Evolutionary conservation across 495 filamentous ascomycete species (phyloP).

Genomic region (Talaromyces stipitatus): DNA sequence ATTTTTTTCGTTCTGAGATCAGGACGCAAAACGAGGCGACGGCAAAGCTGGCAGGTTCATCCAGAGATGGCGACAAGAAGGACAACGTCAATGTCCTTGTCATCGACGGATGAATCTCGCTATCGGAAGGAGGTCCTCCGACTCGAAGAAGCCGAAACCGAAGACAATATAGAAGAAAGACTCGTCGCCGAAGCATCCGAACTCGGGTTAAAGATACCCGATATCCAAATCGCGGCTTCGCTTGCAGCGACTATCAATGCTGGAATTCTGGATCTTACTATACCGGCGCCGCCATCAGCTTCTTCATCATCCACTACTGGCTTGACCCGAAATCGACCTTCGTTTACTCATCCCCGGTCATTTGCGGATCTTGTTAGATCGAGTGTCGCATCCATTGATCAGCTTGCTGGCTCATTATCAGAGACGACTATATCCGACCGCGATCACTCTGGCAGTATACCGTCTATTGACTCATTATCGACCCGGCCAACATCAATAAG

Average conservation of each 20-base stretch:
- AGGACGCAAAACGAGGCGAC: background rate
- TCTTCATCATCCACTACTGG: background rate
- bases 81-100: background rate
- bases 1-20: background rate
- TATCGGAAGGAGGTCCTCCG: constrained; percentile 34
- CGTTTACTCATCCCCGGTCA: constrained; percentile 18
- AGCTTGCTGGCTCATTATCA: constrained; percentile 21
- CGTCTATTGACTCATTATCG: constrained; percentile 34
- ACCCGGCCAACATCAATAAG: constrained; percentile 37
- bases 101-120: constrained; percentile 24
- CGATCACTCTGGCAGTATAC: constrained; percentile 27
- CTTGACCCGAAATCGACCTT: constrained; percentile 15
- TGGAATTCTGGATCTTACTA: constrained; percentile 30
- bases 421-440: constrained; percentile 30
- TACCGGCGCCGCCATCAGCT: constrained; percentile 11
- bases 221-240: constrained; percentile 29
- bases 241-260: constrained; percentile 33
- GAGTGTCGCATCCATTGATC: constrained; percentile 2
- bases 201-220: constrained; percentile 31
- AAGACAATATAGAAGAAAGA: constrained; percentile 26
- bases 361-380: background rate
- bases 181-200: constrained; percentile 32
- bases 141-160: constrained; percentile 26
- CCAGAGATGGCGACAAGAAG: constrained; percentile 4
- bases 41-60: background rate